phyloP scores from a whole-genome alignment of 164 flowering plant genomes.

The Cinnamomum chago region DNA sequence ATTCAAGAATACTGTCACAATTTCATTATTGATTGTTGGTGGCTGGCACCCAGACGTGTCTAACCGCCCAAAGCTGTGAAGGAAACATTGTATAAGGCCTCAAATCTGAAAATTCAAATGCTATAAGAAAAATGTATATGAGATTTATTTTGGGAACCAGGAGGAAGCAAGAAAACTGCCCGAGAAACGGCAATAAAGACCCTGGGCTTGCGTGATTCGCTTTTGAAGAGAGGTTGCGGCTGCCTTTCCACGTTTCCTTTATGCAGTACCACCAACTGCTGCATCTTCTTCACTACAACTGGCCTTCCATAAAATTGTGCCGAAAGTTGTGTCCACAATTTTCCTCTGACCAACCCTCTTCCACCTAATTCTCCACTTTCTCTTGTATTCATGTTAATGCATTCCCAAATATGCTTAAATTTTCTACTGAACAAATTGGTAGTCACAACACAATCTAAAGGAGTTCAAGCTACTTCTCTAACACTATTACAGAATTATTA shows the following conservation, averaged over 20 bases:
- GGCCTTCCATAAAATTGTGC: background rate
- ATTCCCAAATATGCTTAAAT: too few relatives aligned
- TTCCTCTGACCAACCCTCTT: background rate
- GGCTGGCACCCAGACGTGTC: background rate
- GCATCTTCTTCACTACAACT: background rate
- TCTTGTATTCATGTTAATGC: background rate
- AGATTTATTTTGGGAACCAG: background rate
- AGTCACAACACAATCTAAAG: background rate
- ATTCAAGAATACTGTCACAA: background rate
- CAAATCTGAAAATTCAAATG: conserved; percentile 1
- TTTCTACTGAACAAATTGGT: too few relatives aligned
- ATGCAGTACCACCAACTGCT: background rate
- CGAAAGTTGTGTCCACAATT: background rate
- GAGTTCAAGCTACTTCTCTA: background rate
- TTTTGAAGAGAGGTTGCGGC: background rate
- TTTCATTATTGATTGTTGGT: background rate
- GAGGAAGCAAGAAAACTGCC: background rate
- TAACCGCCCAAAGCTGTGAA: background rate
- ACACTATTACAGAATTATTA: background rate
- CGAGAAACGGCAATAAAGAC: background rate
- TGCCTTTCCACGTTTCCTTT: background rate
- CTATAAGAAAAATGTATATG: background rate
- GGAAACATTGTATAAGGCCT: background rate
- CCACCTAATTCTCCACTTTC: background rate
- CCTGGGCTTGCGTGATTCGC: background rate